phyloP scores from a whole-genome alignment of 768 basidiomycete genomes.

The Hericium rajendrae region DNA sequence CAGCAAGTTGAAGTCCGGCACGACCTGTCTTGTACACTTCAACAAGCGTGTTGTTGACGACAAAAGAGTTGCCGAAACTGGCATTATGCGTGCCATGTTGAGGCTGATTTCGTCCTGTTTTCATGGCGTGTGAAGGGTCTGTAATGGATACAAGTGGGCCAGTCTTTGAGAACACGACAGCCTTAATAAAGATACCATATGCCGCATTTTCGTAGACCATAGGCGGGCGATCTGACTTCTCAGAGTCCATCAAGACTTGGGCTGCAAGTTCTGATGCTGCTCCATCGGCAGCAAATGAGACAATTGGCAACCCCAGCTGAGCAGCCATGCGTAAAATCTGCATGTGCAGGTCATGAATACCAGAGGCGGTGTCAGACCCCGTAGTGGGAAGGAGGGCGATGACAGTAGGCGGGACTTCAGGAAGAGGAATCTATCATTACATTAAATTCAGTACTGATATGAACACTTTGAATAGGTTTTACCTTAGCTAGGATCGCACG shows the following conservation, averaged over 20 bases:
- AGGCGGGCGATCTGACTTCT: not conserved
- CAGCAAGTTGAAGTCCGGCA: slow-evolving; percentile 9
- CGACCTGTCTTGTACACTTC: slow-evolving; percentile 1
- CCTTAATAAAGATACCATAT: slow-evolving; percentile 15
- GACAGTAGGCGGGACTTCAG: no score
- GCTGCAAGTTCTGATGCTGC: slow-evolving; percentile 14
- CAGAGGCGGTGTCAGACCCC: no score
- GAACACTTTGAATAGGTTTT: no score
- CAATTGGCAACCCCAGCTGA: slow-evolving; percentile 14
- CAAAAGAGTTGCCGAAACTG: not conserved
- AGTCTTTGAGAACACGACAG: slow-evolving; percentile 14
- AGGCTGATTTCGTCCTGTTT: slow-evolving; percentile 11
- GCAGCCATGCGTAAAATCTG: no score
- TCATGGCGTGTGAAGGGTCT: slow-evolving; percentile 13
- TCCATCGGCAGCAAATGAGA: slow-evolving; percentile 13
- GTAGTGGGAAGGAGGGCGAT: no score
- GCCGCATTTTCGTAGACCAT: slow-evolving; percentile 14
- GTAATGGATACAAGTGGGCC: slow-evolving; percentile 13
- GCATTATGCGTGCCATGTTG: slow-evolving; percentile 1
- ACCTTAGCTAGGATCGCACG: slow-evolving; percentile 21
- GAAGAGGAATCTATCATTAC: no score
- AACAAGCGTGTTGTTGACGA: not conserved
- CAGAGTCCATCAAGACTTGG: slow-evolving; percentile 15
- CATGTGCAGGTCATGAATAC: no score
- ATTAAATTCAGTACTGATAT: no score